Conservation (phyloP, 768 basidiomycete species). For the Daedalea quercina region DNA sequence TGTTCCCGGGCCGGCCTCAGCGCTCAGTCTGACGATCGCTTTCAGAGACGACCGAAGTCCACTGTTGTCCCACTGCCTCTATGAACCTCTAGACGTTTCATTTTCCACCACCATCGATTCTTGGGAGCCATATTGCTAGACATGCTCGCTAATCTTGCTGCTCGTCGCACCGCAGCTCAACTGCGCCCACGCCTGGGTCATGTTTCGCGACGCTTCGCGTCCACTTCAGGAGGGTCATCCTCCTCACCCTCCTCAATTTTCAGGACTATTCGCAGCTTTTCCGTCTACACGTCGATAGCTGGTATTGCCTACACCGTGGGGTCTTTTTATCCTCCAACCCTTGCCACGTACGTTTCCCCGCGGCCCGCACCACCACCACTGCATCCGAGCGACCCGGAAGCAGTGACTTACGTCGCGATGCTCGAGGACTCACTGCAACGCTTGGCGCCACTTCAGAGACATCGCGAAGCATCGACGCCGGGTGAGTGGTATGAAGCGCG, state of each 20-base stretch:
- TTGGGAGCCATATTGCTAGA: no score
- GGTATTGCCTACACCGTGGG: slow-evolving; percentile 41
- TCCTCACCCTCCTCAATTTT: slow-evolving; percentile 6
- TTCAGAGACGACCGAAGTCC: no score
- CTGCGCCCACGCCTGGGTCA: background rate
- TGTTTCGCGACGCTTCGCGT: background rate
- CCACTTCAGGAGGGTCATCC: slow-evolving; percentile 1
- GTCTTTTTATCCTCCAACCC: slow-evolving; percentile 62
- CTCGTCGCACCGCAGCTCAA: background rate
- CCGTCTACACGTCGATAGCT: slow-evolving; percentile 11
- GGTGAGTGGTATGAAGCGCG: slow-evolving; percentile 72
- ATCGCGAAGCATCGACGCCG: slow-evolving; percentile 42
- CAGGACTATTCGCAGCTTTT: slow-evolving; percentile 6
- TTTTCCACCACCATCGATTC: no score
- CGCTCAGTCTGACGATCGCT: no score
- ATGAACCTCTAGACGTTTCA: no score
- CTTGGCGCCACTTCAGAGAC: slow-evolving; percentile 49
- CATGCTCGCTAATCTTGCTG: background rate
- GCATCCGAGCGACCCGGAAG: slow-evolving; percentile 48
- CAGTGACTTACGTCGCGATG: slow-evolving; percentile 44
- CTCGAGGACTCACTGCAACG: slow-evolving; percentile 67
- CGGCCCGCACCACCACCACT: slow-evolving; percentile 70
- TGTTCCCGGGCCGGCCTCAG: no score
- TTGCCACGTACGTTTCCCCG: slow-evolving; percentile 67
- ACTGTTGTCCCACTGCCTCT: no score